These are phyloP conservation scores for Coccinonectria pachysandricola DNA, from an alignment of 2,329 filamentous ascomycete species.

Conservation along the genomic window DNA sequence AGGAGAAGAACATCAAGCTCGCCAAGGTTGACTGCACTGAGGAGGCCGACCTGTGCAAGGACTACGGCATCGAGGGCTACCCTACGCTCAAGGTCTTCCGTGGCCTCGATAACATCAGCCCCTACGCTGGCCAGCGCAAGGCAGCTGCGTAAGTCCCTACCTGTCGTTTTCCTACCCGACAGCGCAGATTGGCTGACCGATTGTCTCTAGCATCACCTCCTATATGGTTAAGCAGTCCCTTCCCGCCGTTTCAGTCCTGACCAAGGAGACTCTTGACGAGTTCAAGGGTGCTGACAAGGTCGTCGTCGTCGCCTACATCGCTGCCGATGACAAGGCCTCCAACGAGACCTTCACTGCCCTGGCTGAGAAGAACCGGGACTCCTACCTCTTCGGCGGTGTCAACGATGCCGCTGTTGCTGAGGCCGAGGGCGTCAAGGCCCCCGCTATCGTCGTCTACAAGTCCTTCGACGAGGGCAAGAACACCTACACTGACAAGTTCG, in stretches of 20 bases:
- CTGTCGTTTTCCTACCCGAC: background rate
- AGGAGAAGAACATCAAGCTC: constrained; percentile 78
- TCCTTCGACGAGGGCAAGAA: constrained; percentile 94
- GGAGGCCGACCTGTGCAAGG: constrained; percentile 82
- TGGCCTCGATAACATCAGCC: constrained; percentile 66
- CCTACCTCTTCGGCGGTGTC: constrained; percentile 83
- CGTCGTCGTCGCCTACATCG: constrained; percentile 82
- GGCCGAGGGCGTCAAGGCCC: constrained; percentile 80
- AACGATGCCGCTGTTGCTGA: constrained; percentile 77
- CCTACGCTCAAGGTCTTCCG: constrained; percentile 99
- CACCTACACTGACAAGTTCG: constrained; percentile 68
- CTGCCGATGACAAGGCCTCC: constrained; percentile 68
- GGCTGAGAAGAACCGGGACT: constrained; percentile 71
- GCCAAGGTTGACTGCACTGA: constrained; percentile 93
- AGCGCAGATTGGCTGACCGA: constrained; percentile 12
- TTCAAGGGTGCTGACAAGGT: constrained; percentile 99
- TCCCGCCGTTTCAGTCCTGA: constrained; percentile 77
- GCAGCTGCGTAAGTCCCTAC: constrained; percentile 51
- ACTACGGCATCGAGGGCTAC: constrained; percentile 90
- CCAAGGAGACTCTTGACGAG: constrained; percentile 74
- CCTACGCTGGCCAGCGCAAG: constrained; percentile 87
- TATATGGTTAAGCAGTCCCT: constrained; percentile 99
- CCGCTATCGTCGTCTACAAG: constrained; percentile 91
- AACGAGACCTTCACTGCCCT: constrained; percentile 73
- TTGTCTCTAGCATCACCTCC: constrained; percentile 45